A percentile compares a stretch with the other conserved stretches of the same genome.
Conservation (phyloP, 495 filamentous ascomycete genomes). For the Annulohypoxylon nitens region DNA sequence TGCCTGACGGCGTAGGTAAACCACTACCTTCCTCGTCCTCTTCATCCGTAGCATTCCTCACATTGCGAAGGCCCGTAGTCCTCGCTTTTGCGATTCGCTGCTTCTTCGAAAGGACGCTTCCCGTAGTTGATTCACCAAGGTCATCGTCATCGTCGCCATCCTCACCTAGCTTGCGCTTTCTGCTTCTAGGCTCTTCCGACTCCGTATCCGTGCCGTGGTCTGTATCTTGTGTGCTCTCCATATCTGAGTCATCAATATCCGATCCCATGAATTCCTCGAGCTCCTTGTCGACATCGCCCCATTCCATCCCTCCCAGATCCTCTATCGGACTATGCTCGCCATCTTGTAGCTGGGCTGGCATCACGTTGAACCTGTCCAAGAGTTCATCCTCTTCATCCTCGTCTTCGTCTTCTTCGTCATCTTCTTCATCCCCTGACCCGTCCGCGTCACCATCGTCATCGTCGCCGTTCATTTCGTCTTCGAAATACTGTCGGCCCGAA, state of each 20-base stretch:
- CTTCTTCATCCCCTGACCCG: constrained; percentile 56
- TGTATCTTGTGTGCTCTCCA: constrained; percentile 55
- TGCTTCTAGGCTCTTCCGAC: constrained; percentile 43
- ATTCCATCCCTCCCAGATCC: constrained; percentile 67
- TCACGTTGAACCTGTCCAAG: constrained; percentile 45
- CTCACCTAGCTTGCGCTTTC: constrained; percentile 50
- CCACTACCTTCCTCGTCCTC: constrained; percentile 56
- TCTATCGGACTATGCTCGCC: constrained; percentile 67
- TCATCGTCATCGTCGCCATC: constrained; percentile 53
- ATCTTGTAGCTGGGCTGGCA: constrained; percentile 63
- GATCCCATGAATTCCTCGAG: constrained; percentile 78
- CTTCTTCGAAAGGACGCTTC: constrained; percentile 52
- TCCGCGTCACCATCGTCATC: constrained; percentile 53
- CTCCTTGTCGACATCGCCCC: constrained; percentile 77
- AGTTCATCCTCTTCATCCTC: constrained; percentile 61
- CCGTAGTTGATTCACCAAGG: constrained; percentile 44
- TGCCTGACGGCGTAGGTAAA: constrained; percentile 64
- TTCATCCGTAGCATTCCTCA: constrained; percentile 57
- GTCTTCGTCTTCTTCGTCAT: constrained; percentile 64
- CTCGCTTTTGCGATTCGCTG: constrained; percentile 65
- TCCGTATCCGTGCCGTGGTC: constrained; percentile 48
- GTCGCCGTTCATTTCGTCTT: constrained; percentile 47
- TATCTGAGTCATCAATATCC: constrained; percentile 70
- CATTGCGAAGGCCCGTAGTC: constrained; percentile 62
- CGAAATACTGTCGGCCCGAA: constrained; percentile 43